phyloP scores from a whole-genome alignment of 1,139 yeast genomes.

The Suhomyces kunorum region DNA sequence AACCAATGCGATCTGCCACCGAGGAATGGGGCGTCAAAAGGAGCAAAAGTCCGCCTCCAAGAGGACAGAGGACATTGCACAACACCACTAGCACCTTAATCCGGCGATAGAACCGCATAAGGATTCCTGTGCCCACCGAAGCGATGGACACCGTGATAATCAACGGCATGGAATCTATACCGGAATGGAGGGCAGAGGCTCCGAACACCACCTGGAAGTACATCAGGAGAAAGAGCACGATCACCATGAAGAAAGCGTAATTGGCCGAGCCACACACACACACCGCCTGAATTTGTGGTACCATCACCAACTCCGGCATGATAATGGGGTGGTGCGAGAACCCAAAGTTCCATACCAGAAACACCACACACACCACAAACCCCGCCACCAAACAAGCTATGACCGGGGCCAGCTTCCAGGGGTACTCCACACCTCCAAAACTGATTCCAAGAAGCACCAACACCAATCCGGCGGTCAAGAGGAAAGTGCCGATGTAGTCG shows the following conservation, averaged over 20 bases:
- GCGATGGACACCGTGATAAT: conserved; percentile 53
- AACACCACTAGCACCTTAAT: conserved; percentile 50
- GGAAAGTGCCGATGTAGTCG: conserved; percentile 51
- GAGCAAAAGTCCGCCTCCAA: conserved; percentile 56
- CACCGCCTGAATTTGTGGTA: conserved; percentile 41
- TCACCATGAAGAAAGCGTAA: conserved; percentile 48
- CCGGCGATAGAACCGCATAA: conserved; percentile 46
- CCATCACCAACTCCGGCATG: conserved; percentile 40
- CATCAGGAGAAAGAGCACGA: conserved; percentile 48
- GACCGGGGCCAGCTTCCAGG: conserved; percentile 59
- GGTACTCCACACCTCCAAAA: conserved; percentile 49
- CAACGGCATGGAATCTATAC: conserved; percentile 56
- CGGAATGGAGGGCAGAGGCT: conserved; percentile 56
- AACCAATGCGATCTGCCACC: conserved; percentile 48
- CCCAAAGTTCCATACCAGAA: conserved; percentile 51
- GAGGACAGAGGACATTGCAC: conserved; percentile 44
- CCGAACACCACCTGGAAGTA: conserved; percentile 57
- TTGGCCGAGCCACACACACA: conserved; percentile 38
- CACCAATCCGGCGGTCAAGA: conserved; percentile 44
- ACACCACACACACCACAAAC: conserved; percentile 42
- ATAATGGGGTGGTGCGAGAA: conserved; percentile 49
- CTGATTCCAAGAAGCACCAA: conserved; percentile 51
- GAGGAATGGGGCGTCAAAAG: conserved; percentile 41
- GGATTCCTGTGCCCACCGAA: conserved; percentile 48
- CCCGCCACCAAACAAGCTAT: conserved; percentile 58